Conservation (phyloP, 2,329 filamentous ascomycete genomes). For the Teratosphaeria zuluensis region DNA sequence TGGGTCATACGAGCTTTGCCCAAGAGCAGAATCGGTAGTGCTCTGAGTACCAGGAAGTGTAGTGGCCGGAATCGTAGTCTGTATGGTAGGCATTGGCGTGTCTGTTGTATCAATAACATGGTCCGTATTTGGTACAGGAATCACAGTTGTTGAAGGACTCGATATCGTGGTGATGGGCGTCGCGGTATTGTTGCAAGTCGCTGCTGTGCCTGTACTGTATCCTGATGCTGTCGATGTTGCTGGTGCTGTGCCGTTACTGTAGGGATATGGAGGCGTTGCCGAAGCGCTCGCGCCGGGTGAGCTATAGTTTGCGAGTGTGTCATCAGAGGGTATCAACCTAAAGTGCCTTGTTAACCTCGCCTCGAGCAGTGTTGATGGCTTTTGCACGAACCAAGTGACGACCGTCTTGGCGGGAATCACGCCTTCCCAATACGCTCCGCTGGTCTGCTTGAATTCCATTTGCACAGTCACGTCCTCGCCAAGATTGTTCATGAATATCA, state of each 20-base stretch:
- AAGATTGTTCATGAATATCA: constrained; percentile 18
- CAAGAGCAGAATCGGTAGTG: background rate
- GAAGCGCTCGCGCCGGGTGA: background rate
- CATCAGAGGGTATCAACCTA: constrained; percentile 11
- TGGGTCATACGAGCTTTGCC: background rate
- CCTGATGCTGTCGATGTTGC: background rate
- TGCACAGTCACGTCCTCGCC: constrained; percentile 11
- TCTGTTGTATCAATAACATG: background rate
- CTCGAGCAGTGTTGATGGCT: background rate
- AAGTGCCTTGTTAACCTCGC: constrained; percentile 1
- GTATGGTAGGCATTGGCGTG: background rate
- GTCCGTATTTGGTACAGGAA: background rate
- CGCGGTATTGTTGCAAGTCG: background rate
- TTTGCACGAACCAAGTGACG: constrained; percentile 1
- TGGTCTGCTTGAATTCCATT: constrained; percentile 12
- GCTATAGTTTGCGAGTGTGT: background rate
- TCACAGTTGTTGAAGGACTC: background rate
- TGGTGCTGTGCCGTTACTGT: background rate
- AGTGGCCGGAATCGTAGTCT: background rate
- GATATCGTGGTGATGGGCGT: background rate
- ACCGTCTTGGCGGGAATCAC: constrained; percentile 11
- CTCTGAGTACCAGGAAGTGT: too few species aligned
- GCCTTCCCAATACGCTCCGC: constrained; percentile 12
- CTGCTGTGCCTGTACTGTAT: background rate
- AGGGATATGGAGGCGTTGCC: background rate